Percentiles rank a stretch among this genome's conserved stretches.
Evolutionary conservation across 228 moss, liverwort and hornwort genomes (phyloP).

Genomic region (Sphagnum magellanicum): DNA sequence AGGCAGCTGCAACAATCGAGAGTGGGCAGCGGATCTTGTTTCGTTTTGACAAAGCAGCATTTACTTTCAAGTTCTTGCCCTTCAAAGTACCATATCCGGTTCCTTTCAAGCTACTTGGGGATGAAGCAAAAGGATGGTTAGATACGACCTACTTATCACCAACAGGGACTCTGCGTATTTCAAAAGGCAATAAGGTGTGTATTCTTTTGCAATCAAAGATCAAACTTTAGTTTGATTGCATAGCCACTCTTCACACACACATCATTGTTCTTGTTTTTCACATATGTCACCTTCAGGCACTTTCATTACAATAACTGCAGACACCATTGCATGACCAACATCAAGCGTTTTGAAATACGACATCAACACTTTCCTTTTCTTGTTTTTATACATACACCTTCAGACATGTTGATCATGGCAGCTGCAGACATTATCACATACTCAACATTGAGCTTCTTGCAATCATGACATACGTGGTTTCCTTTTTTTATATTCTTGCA

Average conservation of each 20-base stretch:
- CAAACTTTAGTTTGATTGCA: neutral
- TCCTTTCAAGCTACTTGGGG: conserved; percentile 80
- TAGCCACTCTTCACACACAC: neutral
- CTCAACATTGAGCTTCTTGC: neutral
- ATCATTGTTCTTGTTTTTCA: no score
- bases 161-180: conserved; percentile 67
- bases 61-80: conserved; percentile 72
- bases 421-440: no score
- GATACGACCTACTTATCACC: conserved; percentile 92
- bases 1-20: conserved; percentile 75
- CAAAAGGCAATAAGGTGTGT: conserved; percentile 81
- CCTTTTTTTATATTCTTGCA: conserved; percentile 20
- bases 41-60: conserved; percentile 82
- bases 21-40: conserved; percentile 72
- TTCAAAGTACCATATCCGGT: conserved; percentile 96
- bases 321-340: neutral
- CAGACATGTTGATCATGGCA: no score
- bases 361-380: no score
- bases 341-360: no score
- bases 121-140: conserved; percentile 97
- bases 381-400: no score
- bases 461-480: neutral
- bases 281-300: neutral
- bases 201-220: neutral
- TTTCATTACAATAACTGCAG: neutral